Base-by-base conservation (phyloP, 1,284 basidiomycete species). In the Sanguinoderma infundibulare region DNA sequence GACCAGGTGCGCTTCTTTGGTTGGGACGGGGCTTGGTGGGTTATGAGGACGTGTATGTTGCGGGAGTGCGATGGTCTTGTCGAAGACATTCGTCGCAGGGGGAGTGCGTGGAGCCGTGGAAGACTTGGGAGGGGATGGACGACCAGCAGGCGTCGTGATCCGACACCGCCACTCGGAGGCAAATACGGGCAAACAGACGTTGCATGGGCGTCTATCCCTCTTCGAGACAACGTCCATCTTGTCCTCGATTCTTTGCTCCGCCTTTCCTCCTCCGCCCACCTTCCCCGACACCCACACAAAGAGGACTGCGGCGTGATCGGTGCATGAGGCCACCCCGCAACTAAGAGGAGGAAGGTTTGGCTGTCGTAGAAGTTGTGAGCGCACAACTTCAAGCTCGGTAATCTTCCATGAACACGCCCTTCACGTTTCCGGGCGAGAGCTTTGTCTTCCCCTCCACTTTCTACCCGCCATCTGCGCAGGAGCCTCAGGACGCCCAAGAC, bases 161-260 rank as follows among this genome's bases (percentile, higher is more conserved):
- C 35, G 40, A 22, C 66, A 67, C 62, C 46, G 68, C 68, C 67
- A 67, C 67, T 22, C 42, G 36, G 17, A 4, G 7, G 39, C 65
- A 70, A 71, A 70, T 51, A 70, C 2, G 50, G 52, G 32, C 68
- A 71, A 67, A 71, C 62, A 70, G 58, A 52, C 57, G 51, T 62
- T 54, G 49, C 61, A 32, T 47, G 54, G 51, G 63, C 67, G 57
- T 53, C 58, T 56, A 64, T 38, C n/a, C 32, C 39, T 42, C 49
- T 59, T 67, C 55, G 59, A 60, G 61, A 63, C 65, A 63, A 63
- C 61, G 57, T 49, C 56, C 61, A 59, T 56, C 58, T 59, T 59
- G 62, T 62, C 66, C 65, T 47, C 42, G n/a, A n/a, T n/a, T n/a
- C n/a, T n/a, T n/a, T 49, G 34, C 61, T 49, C 35, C 54, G 57